Percentiles rank a stretch among this genome's conserved stretches.
phyloP scores from a whole-genome alignment of 2,329 filamentous ascomycete species.

The Claviceps sp. region DNA sequence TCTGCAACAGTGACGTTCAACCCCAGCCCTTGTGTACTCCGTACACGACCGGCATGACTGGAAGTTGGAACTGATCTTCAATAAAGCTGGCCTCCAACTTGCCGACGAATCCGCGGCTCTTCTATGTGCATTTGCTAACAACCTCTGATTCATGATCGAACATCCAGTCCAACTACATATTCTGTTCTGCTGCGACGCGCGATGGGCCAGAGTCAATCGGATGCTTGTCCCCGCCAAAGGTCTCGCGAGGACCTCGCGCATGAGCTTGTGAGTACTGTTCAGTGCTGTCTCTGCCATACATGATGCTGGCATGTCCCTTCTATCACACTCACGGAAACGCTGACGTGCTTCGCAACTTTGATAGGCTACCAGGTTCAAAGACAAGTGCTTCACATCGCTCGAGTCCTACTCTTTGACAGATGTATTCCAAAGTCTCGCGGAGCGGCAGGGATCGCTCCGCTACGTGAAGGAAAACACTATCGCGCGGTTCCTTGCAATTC shows the following conservation, averaged over 20 bases:
- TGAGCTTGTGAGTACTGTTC: constrained; percentile 30
- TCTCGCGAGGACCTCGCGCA: constrained; percentile 38
- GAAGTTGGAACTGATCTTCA: not conserved
- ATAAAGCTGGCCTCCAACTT: not conserved
- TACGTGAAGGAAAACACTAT: constrained; percentile 59
- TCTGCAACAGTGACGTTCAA: not conserved
- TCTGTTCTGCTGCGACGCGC: not conserved
- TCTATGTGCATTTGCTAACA: not conserved
- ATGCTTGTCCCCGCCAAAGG: constrained; percentile 26
- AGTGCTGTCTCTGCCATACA: not conserved
- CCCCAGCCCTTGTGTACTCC: not conserved
- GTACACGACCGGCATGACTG: not conserved
- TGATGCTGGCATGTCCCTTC: not conserved
- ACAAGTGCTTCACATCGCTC: constrained; percentile 56
- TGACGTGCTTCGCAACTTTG: not conserved
- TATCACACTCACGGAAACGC: not conserved
- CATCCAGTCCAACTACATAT: not conserved
- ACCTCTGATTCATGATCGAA: not conserved
- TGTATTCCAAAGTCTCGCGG: constrained; percentile 58
- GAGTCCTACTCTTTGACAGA: constrained; percentile 63
- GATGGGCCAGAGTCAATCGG: constrained; percentile 39
- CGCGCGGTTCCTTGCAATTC: constrained; percentile 58
- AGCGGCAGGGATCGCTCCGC: constrained; percentile 44
- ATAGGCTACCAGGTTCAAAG: constrained; percentile 50
- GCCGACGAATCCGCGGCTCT: not conserved